A percentile compares a stretch with the other conserved stretches of the same genome.
Conservation (phyloP, 1,284 basidiomycete genomes). For the Hymenochaete sp. region DNA sequence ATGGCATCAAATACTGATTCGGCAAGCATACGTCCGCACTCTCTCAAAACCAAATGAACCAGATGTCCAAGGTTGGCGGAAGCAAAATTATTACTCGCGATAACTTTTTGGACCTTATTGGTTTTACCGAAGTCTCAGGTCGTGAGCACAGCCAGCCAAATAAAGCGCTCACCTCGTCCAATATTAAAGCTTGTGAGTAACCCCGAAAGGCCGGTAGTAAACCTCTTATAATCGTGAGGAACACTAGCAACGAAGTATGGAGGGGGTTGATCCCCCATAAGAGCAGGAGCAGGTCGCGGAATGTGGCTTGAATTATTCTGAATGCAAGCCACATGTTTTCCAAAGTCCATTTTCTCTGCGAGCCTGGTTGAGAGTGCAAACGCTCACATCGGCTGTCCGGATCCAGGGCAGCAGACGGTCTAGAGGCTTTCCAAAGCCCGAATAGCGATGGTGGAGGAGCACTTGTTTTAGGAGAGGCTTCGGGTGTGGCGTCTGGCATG, state of each 20-base stretch:
- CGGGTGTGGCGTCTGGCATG: slow-evolving; percentile 5
- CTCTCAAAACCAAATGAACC: slow-evolving; percentile 41
- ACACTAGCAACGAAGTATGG: slow-evolving; percentile 55
- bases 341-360: slow-evolving; percentile 48
- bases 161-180: slow-evolving; percentile 59
- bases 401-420: slow-evolving; percentile 28
- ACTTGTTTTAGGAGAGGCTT: not conserved
- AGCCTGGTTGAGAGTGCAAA: slow-evolving; percentile 50
- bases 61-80: slow-evolving; percentile 43
- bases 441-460: slow-evolving; percentile 31
- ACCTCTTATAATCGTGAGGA: slow-evolving; percentile 60
- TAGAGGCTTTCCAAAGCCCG: slow-evolving; percentile 57
- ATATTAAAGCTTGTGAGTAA: slow-evolving; percentile 74
- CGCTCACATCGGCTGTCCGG: slow-evolving; percentile 31
- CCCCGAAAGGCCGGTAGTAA: slow-evolving; percentile 70
- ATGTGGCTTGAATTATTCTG: slow-evolving; percentile 43
- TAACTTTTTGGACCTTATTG: slow-evolving; percentile 51
- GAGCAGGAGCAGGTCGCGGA: slow-evolving; percentile 45
- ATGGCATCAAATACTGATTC: slow-evolving; percentile 63
- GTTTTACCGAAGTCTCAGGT: slow-evolving; percentile 7
- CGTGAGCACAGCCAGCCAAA: slow-evolving; percentile 2
- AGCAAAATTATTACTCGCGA: slow-evolving; percentile 55
- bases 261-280: slow-evolving; percentile 60
- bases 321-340: slow-evolving; percentile 49
- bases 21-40: slow-evolving; percentile 51